Percentiles rank a stretch among this genome's conserved stretches.
Evolutionary conservation across 176 grass and related monocot species (phyloP).

Genomic region (Metroxylon sagu): DNA sequence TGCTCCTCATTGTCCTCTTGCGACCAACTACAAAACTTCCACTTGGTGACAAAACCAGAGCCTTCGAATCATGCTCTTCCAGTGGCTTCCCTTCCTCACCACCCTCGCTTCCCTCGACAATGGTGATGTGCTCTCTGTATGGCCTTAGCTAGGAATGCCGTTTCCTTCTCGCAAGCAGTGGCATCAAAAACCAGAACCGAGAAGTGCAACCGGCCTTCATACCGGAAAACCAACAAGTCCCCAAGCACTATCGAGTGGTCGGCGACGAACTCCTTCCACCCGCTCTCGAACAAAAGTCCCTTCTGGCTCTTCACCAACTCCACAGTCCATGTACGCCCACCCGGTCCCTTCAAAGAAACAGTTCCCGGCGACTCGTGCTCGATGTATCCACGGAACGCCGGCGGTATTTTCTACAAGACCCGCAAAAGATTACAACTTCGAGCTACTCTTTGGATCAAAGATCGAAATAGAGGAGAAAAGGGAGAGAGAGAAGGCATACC

Average conservation of each 20-base stretch:
- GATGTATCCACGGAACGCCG: conserved; percentile 40
- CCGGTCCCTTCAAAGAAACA: conserved; percentile 44
- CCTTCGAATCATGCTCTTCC: conserved; percentile 11
- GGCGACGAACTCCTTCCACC: conserved; percentile 61
- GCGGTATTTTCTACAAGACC: conserved; percentile 63
- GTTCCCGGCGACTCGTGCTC: conserved; percentile 29
- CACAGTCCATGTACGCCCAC: conserved; percentile 47
- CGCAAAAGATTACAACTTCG: conserved; percentile 13
- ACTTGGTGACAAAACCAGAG: not conserved
- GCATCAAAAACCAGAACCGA: conserved; percentile 46
- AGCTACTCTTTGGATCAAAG: conserved; percentile 1
- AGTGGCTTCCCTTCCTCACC: conserved; percentile 4
- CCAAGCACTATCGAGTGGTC: conserved; percentile 47
- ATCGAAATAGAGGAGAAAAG: conserved; percentile 3
- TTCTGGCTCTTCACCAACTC: conserved; percentile 30
- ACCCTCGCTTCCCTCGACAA: conserved; percentile 6
- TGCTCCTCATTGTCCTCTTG: conserved; percentile 14
- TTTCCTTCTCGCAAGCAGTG: conserved; percentile 39
- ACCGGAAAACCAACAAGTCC: conserved; percentile 55
- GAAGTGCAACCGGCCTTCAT: conserved; percentile 41
- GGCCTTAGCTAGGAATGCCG: conserved; percentile 26
- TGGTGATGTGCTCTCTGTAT: not conserved
- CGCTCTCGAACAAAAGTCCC: conserved; percentile 31
- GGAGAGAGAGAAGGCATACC: conserved; percentile 17
- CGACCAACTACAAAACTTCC: conserved; percentile 5